Conservation (phyloP, 1,139 yeast species). For the Pneumocystis wakefieldiae region DNA sequence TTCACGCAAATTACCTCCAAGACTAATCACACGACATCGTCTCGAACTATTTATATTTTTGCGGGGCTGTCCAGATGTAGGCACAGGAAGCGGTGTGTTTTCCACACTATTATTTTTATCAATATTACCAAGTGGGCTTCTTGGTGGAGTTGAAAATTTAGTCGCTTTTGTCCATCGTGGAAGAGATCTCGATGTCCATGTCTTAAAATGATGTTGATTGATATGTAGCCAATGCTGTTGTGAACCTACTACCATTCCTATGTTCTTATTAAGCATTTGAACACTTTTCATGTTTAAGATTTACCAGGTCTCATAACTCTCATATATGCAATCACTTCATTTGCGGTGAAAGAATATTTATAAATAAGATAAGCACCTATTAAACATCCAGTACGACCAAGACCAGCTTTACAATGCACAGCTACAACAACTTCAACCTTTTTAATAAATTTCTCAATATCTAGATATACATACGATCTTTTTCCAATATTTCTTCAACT, state of each 20-base stretch:
- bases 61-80: constrained; percentile 95
- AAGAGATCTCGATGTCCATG: constrained; percentile 47
- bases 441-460: constrained; percentile 1
- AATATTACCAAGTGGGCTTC: constrained; percentile 17
- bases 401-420: constrained; percentile 95
- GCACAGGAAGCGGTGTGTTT: constrained; percentile 63
- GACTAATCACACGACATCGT: background rate
- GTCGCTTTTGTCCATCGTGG: constrained; percentile 29
- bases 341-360: constrained; percentile 93
- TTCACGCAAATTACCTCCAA: background rate
- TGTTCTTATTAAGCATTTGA: background rate
- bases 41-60: constrained; percentile 26
- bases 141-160: constrained; percentile 14
- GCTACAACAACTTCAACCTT: constrained; percentile 59
- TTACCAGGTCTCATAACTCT: constrained; percentile 67
- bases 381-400: constrained; percentile 93
- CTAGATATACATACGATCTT: constrained; percentile 29
- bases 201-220: constrained; percentile 89
- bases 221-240: constrained; percentile 97
- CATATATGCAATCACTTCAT: constrained; percentile 91
- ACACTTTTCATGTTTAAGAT: background rate
- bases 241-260: constrained; percentile 97
- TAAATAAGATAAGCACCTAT: constrained; percentile 94
- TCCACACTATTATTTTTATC: constrained; percentile 20
- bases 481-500: constrained; percentile 68